Evolutionary conservation across 306 rosid species (phyloP).

Genomic region (Quercus berberidifolia): DNA sequence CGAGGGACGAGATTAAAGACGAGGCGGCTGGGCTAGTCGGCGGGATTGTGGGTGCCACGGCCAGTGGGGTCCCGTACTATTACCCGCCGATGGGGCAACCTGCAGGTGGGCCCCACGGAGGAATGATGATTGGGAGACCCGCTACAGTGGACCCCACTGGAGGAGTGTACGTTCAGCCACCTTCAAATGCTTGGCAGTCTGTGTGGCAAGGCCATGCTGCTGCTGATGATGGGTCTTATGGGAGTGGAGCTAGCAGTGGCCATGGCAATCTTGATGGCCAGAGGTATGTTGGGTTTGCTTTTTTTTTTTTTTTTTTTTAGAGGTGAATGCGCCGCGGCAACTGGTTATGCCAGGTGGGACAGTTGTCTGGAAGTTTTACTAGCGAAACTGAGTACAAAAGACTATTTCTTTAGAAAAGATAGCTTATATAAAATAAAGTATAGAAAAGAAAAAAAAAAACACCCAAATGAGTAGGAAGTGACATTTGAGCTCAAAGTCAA

Average conservation of each 20-base stretch:
- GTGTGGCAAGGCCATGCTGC: slow-evolving; percentile 72
- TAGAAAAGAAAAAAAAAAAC: too few species aligned
- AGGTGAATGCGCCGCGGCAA: too few species aligned
- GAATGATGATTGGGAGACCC: slow-evolving; percentile 82
- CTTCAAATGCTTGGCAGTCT: slow-evolving; percentile 97
- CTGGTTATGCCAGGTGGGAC: too few species aligned
- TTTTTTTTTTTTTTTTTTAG: too few species aligned
- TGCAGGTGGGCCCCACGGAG: slow-evolving; percentile 44
- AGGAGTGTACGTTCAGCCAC: slow-evolving; percentile 82
- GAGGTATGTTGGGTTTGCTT: slow-evolving; percentile 41
- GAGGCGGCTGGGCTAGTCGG: slow-evolving; percentile 49
- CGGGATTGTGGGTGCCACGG: slow-evolving; percentile 58
- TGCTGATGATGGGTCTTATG: slow-evolving; percentile 65
- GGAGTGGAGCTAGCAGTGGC: slow-evolving; percentile 53
- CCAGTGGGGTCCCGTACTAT: slow-evolving; percentile 79
- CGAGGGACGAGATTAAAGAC: slow-evolving; percentile 92
- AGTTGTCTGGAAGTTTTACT: too few species aligned
- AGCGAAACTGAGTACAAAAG: too few species aligned
- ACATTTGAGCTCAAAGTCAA: too few species aligned
- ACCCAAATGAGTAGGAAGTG: background rate
- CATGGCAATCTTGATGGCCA: slow-evolving; percentile 79
- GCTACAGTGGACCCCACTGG: slow-evolving; percentile 83
- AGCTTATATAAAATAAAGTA: too few species aligned
- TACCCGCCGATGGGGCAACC: slow-evolving; percentile 94
- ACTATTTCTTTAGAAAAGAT: too few species aligned